Conservation (phyloP, 805 yeast species). For the Kodamaea kakaduensis region DNA sequence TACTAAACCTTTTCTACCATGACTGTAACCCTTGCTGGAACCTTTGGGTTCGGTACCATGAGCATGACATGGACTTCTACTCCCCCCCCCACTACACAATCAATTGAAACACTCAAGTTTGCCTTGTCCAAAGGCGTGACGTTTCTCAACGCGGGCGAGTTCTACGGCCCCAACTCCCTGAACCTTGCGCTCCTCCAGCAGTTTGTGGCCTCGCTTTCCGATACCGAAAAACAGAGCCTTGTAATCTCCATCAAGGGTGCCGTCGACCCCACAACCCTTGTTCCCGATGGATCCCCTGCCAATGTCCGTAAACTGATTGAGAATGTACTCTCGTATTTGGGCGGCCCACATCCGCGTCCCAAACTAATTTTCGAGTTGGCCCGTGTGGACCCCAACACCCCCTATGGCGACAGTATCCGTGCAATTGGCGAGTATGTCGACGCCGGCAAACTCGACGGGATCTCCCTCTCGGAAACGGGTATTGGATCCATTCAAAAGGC, state of each 20-base stretch:
- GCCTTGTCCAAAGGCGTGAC: constrained; percentile 39
- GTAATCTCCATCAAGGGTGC: constrained; percentile 70
- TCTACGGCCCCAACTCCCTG: constrained; percentile 55
- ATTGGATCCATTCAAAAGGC: constrained; percentile 61
- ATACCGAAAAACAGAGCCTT: constrained; percentile 47
- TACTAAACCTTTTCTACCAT: too few relatives aligned
- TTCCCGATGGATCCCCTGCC: constrained; percentile 51
- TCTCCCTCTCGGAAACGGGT: constrained; percentile 71
- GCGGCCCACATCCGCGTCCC: constrained; percentile 23
- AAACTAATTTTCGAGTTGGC: constrained; percentile 59
- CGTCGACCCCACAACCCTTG: constrained; percentile 27
- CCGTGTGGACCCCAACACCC: constrained; percentile 56
- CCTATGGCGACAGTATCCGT: constrained; percentile 56
- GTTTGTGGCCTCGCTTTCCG: constrained; percentile 57
- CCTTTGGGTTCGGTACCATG: constrained; percentile 77
- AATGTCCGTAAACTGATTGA: constrained; percentile 47
- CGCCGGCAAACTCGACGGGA: constrained; percentile 61
- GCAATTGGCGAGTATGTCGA: constrained; percentile 57
- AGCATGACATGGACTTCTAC: constrained; percentile 65
- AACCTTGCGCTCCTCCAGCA: constrained; percentile 56
- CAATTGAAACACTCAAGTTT: constrained; percentile 48
- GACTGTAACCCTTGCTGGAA: too few relatives aligned
- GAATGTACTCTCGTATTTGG: constrained; percentile 30
- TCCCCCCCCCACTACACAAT: constrained; percentile 52
- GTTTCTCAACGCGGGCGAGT: constrained; percentile 72